These are phyloP conservation scores for Tuctoria greenei DNA, from an alignment of 176 grass and related monocot genomes.

Conservation along the genomic window DNA sequence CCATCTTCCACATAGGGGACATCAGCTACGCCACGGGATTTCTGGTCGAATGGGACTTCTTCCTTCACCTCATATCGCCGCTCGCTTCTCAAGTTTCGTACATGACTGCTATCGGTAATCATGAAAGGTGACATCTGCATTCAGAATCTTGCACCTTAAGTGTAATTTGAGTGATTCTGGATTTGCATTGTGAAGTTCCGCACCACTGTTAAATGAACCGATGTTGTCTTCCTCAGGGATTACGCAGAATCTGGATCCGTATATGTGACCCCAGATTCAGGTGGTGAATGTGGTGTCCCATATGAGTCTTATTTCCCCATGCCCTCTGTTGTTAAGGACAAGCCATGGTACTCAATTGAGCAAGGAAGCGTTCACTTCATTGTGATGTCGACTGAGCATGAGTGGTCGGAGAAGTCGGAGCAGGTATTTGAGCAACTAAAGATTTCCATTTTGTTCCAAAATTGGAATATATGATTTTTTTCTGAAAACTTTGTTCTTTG, in stretches of 20 bases:
- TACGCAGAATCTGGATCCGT: constrained; percentile 57
- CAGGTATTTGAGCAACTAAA: constrained; percentile 43
- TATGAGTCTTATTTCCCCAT: constrained; percentile 89
- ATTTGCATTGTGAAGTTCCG: background rate
- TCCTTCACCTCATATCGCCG: constrained; percentile 63
- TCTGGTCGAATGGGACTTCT: constrained; percentile 75
- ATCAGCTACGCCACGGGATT: constrained; percentile 90
- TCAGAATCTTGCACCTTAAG: background rate
- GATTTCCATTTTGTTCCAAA: background rate
- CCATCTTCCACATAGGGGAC: constrained; percentile 86
- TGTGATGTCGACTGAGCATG: constrained; percentile 80
- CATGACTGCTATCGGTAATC: constrained; percentile 89
- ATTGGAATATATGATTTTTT: background rate
- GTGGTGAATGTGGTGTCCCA: constrained; percentile 76
- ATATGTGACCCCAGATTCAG: constrained; percentile 72
- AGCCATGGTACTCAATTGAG: constrained; percentile 91
- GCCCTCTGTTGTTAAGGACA: constrained; percentile 54
- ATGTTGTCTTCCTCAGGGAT: constrained; percentile 46
- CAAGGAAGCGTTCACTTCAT: constrained; percentile 72
- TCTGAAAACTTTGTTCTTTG: constrained; percentile 18
- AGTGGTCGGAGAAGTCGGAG: constrained; percentile 58
- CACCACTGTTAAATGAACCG: background rate
- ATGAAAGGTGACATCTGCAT: constrained; percentile 58
- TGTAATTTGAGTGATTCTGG: background rate
- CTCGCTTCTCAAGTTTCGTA: constrained; percentile 71